Percentiles rank a stretch among this genome's conserved stretches.
Conservation (phyloP, 73 alveolate species). For the Blepharisma japonicum region DNA sequence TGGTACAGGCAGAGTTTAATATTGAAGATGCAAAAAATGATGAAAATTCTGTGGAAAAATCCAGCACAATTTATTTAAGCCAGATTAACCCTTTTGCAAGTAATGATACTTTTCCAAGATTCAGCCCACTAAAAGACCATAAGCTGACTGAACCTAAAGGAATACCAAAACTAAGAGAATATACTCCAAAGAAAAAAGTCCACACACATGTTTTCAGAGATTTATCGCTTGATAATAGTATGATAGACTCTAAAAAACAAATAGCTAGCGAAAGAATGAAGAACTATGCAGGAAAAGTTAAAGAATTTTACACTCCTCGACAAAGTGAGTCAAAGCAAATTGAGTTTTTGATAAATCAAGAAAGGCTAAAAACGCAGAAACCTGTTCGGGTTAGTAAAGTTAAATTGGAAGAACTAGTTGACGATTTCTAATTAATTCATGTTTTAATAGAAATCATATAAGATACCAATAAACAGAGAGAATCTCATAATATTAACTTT, state of each 20-base stretch:
- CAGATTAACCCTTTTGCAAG: no score
- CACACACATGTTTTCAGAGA: conserved; percentile 2
- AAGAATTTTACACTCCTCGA: neutral
- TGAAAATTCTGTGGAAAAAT: no score
- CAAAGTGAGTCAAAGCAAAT: conserved; percentile 8
- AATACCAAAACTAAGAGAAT: neutral
- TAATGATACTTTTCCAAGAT: neutral
- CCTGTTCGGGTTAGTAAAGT: neutral
- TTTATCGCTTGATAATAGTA: neutral
- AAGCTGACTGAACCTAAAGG: no score
- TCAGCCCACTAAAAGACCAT: neutral
- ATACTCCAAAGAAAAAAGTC: conserved; percentile 6
- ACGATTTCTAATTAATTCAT: no score
- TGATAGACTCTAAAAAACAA: neutral
- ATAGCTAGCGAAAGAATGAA: conserved; percentile 4
- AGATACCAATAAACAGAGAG: no score
- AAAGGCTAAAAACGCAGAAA: neutral
- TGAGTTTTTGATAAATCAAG: neutral
- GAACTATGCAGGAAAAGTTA: conserved; percentile 13
- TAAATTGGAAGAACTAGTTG: neutral
- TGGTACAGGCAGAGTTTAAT: neutral
- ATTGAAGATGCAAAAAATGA: neutral
- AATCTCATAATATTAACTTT: no score
- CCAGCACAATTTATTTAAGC: no score
- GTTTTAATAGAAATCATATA: no score